These are phyloP conservation scores for Porodaedalea pini DNA, from an alignment of 1,284 basidiomycete species.

Conservation along the genomic window DNA sequence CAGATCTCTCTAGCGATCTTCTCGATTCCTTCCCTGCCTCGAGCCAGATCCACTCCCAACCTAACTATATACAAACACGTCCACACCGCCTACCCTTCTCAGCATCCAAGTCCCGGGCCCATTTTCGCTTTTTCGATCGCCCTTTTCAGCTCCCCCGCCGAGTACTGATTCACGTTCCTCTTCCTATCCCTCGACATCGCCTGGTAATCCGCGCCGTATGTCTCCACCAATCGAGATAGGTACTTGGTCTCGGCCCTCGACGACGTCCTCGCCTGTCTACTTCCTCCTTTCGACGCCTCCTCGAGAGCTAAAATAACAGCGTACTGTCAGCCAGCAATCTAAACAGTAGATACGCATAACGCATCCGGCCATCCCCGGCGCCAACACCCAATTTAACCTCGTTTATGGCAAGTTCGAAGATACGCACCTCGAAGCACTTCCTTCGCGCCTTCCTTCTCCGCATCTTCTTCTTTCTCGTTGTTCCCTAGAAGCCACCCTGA, in stretches of 20 bases:
- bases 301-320: conserved; percentile 42
- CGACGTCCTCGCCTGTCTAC: conserved; percentile 46
- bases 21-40: neutral
- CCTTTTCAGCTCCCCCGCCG: conserved; percentile 74
- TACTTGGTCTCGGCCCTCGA: conserved; percentile 70
- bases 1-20: conserved; percentile 6
- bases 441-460: conserved; percentile 18
- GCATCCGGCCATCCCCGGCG: neutral
- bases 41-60: neutral
- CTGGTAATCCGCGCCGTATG: conserved; percentile 71
- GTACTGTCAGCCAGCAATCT: neutral
- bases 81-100: neutral
- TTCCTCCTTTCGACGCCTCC: conserved; percentile 40
- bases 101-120: neutral
- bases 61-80: neutral
- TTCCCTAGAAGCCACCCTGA: conserved; percentile 30
- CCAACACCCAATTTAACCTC: conserved; percentile 8
- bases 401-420: neutral
- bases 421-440: conserved; percentile 36
- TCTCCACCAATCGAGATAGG: conserved; percentile 64
- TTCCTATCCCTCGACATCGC: conserved; percentile 79
- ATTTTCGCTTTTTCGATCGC: conserved; percentile 53
- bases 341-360: neutral
- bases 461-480: conserved; percentile 30
- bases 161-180: conserved; percentile 84